Evolutionary conservation across 73 alveolate species (phyloP).

Genomic region (Diophrys sp.): DNA sequence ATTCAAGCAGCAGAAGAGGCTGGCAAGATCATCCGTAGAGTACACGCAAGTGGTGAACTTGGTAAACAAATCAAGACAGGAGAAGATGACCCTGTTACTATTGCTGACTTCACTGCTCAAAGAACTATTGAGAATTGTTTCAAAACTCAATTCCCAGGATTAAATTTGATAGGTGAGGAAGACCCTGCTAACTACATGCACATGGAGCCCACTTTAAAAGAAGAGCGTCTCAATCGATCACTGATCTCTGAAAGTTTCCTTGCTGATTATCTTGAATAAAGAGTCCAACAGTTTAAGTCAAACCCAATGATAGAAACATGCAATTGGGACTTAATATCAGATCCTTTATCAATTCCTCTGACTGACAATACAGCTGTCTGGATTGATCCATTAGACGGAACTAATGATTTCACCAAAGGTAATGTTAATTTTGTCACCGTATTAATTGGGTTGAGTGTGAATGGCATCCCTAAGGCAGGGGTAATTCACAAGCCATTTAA

Average conservation of each 20-base stretch:
- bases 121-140: slow-evolving; percentile 32
- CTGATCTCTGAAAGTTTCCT: no score
- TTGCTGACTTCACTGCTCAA: slow-evolving; percentile 50
- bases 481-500: slow-evolving; percentile 51
- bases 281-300: no score
- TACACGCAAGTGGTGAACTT: background rate
- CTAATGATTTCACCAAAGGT: slow-evolving; percentile 75
- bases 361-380: slow-evolving; percentile 32
- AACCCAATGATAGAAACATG: no score
- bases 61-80: background rate
- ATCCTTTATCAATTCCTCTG: background rate
- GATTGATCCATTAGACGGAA: slow-evolving; percentile 95
- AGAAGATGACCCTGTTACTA: slow-evolving; percentile 53
- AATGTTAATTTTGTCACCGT: slow-evolving; percentile 75
- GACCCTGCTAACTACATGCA: slow-evolving; percentile 28
- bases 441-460: slow-evolving; percentile 61
- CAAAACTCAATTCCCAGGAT: slow-evolving; percentile 31
- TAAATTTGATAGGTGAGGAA: slow-evolving; percentile 50
- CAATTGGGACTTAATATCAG: no score
- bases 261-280: no score
- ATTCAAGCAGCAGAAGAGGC: background rate
- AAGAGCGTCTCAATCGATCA: no score
- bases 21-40: background rate
- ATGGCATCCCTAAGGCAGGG: slow-evolving; percentile 37
- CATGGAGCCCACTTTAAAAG: background rate